A percentile compares a stretch with the other conserved stretches of the same genome.
Evolutionary conservation across 116 monocot genomes (phyloP).

Genomic region (Phalaenopsis hybrid): DNA sequence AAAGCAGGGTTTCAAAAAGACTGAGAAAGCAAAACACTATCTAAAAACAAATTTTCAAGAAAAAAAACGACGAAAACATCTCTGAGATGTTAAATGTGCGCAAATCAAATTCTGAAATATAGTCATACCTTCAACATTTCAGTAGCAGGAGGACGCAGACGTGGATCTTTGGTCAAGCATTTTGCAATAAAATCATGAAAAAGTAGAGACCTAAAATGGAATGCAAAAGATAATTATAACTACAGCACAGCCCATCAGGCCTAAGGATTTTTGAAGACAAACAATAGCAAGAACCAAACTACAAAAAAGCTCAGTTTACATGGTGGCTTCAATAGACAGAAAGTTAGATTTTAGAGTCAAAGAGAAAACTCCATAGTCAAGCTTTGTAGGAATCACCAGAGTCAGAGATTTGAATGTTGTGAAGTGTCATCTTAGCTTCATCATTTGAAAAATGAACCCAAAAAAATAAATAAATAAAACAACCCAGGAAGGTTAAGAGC

Average conservation of each 20-base stretch:
- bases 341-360: too few relatives aligned
- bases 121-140: constrained; percentile 89
- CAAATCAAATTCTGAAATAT: constrained; percentile 1
- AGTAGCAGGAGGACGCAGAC: constrained; percentile 70
- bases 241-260: background rate
- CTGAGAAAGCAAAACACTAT: background rate
- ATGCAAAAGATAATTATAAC: background rate
- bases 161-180: constrained; percentile 97
- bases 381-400: background rate
- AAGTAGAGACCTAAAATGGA: constrained; percentile 69
- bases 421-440: background rate
- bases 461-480: background rate
- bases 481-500: background rate
- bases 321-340: background rate
- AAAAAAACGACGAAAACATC: too few relatives aligned
- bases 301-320: background rate
- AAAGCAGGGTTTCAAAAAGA: background rate
- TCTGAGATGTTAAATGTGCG: background rate
- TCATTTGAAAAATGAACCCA: background rate
- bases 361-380: too few relatives aligned
- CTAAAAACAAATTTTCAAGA: background rate
- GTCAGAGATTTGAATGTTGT: background rate
- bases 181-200: constrained; percentile 99
- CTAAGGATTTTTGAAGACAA: background rate
- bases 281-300: background rate